phyloP scores from a whole-genome alignment of 495 filamentous ascomycete species.

The Podospora pseudocomata region DNA sequence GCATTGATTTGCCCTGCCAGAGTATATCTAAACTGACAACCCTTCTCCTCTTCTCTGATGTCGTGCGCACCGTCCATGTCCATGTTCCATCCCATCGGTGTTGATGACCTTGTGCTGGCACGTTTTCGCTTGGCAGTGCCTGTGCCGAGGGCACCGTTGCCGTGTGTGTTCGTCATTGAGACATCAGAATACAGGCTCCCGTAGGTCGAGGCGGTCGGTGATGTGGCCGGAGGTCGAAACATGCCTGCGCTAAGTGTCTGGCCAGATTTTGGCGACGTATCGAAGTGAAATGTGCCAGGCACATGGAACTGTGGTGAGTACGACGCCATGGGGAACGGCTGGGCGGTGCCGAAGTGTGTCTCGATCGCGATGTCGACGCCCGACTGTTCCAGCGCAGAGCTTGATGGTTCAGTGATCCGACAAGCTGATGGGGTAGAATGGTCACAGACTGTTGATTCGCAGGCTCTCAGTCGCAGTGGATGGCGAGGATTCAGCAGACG shows the following conservation, averaged over 20 bases:
- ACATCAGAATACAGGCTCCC: slow-evolving; percentile 47
- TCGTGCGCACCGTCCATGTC: slow-evolving; percentile 28
- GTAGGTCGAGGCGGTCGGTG: slow-evolving; percentile 59
- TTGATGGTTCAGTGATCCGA: neutral
- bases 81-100: slow-evolving; percentile 34
- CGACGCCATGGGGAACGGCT: slow-evolving; percentile 38
- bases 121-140: slow-evolving; percentile 43
- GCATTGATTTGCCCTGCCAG: slow-evolving; percentile 61
- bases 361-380: slow-evolving; percentile 6
- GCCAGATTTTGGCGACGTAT: slow-evolving; percentile 37
- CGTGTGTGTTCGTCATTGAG: slow-evolving; percentile 28
- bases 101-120: slow-evolving; percentile 32
- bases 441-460: too few relatives aligned
- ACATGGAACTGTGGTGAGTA: slow-evolving; percentile 41
- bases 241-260: slow-evolving; percentile 51
- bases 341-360: neutral
- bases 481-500: neutral
- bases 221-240: slow-evolving; percentile 62
- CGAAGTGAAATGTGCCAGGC: slow-evolving; percentile 50
- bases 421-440: neutral
- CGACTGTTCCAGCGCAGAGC: slow-evolving; percentile 2
- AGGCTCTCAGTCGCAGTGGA: neutral
- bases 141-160: slow-evolving; percentile 20
- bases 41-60: slow-evolving; percentile 24
- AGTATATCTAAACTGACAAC: slow-evolving; percentile 34